Evolutionary conservation across 108 stramenopile species (phyloP).

Genomic region (Pelagomonas calceolata): DNA sequence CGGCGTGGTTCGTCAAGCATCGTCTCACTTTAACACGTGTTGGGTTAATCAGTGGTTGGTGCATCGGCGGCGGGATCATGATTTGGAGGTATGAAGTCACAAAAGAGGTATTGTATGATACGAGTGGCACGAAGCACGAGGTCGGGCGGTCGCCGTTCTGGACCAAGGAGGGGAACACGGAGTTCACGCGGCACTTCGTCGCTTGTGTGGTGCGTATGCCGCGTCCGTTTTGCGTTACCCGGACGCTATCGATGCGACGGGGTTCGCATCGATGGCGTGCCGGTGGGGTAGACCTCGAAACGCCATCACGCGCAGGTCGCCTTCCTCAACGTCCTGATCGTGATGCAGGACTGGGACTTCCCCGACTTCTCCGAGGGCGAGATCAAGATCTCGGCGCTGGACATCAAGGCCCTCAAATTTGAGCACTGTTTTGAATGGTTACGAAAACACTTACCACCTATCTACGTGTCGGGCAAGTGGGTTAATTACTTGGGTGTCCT

Average conservation of each 20-base stretch:
- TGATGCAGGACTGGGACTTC: constrained; percentile 1
- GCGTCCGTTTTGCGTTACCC: too few relatives aligned
- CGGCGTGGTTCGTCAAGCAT: not conserved
- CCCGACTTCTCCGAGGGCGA: not conserved
- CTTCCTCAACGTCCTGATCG: not conserved
- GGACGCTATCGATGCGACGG: too few relatives aligned
- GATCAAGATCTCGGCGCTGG: not conserved
- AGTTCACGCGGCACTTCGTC: not conserved
- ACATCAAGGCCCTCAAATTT: not conserved
- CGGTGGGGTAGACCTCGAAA: too few relatives aligned
- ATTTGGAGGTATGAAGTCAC: not conserved
- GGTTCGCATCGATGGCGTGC: too few relatives aligned
- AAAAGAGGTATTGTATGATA: not conserved
- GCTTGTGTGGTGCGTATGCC: too few relatives aligned
- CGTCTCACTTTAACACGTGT: not conserved
- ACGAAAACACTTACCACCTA: not conserved
- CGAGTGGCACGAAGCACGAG: too few relatives aligned
- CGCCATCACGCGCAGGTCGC: too few relatives aligned
- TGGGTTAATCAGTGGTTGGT: not conserved
- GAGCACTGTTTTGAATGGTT: too few relatives aligned
- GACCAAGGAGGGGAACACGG: not conserved
- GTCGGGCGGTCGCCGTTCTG: not conserved
- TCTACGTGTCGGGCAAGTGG: not conserved
- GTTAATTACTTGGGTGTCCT: not conserved
- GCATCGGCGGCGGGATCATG: not conserved